A percentile compares a stretch with the other conserved stretches of the same genome.
phyloP scores from a whole-genome alignment of 106 monocot genomes.

The Vanilla planifolia region DNA sequence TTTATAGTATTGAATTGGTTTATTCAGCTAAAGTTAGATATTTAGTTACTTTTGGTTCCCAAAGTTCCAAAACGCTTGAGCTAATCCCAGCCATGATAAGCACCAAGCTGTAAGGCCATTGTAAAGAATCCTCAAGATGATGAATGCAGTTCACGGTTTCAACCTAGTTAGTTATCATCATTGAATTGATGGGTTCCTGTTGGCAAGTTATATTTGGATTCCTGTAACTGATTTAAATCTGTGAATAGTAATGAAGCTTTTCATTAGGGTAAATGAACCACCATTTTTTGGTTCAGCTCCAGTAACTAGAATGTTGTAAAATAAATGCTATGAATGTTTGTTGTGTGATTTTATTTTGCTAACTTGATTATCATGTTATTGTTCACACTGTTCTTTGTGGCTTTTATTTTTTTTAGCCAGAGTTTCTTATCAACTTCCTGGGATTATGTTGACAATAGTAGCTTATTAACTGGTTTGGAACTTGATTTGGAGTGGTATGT shows the following conservation, averaged over 20 bases:
- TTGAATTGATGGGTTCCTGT: neutral
- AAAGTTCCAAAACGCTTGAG: too few relatives aligned
- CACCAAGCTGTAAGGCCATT: too few relatives aligned
- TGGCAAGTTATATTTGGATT: neutral
- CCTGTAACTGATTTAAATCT: neutral
- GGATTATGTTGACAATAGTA: neutral
- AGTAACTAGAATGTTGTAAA: neutral
- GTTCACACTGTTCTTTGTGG: neutral
- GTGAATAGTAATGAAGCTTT: neutral
- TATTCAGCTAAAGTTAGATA: neutral
- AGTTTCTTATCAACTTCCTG: neutral
- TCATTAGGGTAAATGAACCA: neutral
- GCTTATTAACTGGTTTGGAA: constrained; percentile 44
- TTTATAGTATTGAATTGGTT: neutral
- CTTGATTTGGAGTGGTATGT: constrained; percentile 95
- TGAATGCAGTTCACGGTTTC: too few relatives aligned
- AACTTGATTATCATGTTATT: neutral
- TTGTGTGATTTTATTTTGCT: neutral
- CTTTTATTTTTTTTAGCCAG: neutral
- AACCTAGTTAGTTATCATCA: too few relatives aligned
- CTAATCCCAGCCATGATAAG: too few relatives aligned
- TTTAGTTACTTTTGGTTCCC: neutral
- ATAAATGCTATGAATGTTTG: neutral
- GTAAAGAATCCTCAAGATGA: too few relatives aligned
- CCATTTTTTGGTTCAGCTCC: neutral